Base-by-base conservation (phyloP, 805 yeast genomes). In the Saccharomycopsis vini region DNA sequence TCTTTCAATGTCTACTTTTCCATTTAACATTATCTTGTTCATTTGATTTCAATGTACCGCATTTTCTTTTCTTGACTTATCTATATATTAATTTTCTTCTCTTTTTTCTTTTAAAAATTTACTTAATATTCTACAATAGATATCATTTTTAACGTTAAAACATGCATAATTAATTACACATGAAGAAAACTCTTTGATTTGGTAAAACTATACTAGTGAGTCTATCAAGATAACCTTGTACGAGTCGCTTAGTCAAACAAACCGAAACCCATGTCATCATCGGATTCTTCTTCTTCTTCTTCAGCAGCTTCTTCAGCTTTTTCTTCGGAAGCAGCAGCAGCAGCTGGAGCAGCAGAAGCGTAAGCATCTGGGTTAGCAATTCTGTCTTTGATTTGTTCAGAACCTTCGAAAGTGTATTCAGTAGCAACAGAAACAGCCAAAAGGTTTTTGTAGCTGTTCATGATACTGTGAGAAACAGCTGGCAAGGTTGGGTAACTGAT, bases 341-440 rank as follows among this genome's bases (percentile, higher is more conserved):
- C 96, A 68, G 73, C 96, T 62, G 97, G 95, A 63, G 97, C 97
- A 73, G 96, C 94, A 64, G 97, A 82, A 67, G 97, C 98, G 75
- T 90, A 92, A 71, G 95, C 95, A 56, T 92, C 97, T 71, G 99
- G 99, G 94, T 92, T 90, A 71, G 95, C 97, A 64, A 92, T 77
- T 77, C 97, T 86, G 84, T 92, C 99, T 84, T 87, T 87, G 77
- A 92, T 81, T 59, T 90, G 89, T 79, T 89, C 99, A 60, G 95
- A 85, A 72, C 95, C 97, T 75, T 94, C 97, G 77, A 82, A 92
- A 66, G 96, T 84, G 86, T 89, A 92, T 71, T 92, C 96, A 66
- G 97, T 81, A 66, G 96, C 98, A 73, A 92, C 77, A 56, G 98
- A 94, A 65, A 92, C 79, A 64, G 97, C 95, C 71, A 92, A 78